Evolutionary conservation across 208 protist species (phyloP), one percentile per base, ranked within the genome.

Genomic region (Kentomonas sorsogonicus): DNA sequence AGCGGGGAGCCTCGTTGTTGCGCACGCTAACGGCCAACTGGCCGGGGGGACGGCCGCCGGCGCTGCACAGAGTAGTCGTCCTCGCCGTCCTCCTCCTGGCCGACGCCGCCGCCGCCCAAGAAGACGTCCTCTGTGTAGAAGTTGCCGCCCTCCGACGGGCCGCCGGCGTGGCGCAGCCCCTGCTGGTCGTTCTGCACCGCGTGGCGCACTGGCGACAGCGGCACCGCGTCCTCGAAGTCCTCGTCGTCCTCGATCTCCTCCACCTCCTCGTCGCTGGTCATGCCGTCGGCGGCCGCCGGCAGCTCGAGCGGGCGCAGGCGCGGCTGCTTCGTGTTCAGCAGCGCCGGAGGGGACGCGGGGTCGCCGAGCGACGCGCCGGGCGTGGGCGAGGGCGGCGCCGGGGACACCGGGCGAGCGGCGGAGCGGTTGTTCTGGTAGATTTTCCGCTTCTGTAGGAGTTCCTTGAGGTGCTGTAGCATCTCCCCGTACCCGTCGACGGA

Each of bases 401-500:
- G 7, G 47, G 44, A 7, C 13, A 31, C 2, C 44, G 27, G 27
- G 44, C 26, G 23, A 23, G 30, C 18, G 54, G 25, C 2, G 63
- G 23, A 9, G 26, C 63, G 26, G 58, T 40, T 38, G 45, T 65
- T 9, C 40, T 63, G 29, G 64, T 54, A 41, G 31, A 43, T 38
- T 55, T 72, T 56, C 4, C 69, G 41, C 47, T 65, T 40, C 51
- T 93, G 71, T 10, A 93, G 70, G 30, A 93, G 51, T 25, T 77
- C 74, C 55, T 77, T 88, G 6, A 93, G 62, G 70, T 90, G 82
- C 62, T 89, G 80, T 50, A 93, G 66, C 86, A 93, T 93, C 63
- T 78, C 82, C 10, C 77, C 27, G 54, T 93, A 93, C 22, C 71
- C 79, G 20, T 87, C 77, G 54, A 82, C 70, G 13, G 78, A 79